Percentiles rank a stretch among this genome's conserved stretches.
These are phyloP conservation scores for Aspergillus incahuasiensis DNA, from an alignment of 495 filamentous ascomycete genomes.

Conservation along the genomic window DNA sequence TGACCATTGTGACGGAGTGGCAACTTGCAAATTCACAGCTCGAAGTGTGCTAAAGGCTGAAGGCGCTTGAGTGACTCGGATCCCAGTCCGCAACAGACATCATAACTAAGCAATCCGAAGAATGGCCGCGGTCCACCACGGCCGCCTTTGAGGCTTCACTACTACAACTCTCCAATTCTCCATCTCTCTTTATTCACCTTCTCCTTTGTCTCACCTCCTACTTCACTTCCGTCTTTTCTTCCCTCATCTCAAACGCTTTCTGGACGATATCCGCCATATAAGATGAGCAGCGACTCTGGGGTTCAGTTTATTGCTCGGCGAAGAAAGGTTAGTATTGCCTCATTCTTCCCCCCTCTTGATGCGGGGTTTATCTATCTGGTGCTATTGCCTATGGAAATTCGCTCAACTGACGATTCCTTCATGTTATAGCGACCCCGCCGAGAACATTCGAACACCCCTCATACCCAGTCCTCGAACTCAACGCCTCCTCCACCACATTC, in stretches of 20 bases:
- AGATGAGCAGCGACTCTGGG: conserved; percentile 37
- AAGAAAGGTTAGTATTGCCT: conserved; percentile 33
- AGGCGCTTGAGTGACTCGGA: conserved; percentile 7
- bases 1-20: background rate
- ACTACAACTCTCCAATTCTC: background rate
- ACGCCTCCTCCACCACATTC: background rate
- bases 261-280: background rate
- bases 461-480: conserved; percentile 13
- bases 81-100: background rate
- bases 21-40: background rate
- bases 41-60: background rate
- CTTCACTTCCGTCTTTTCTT: background rate
- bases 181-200: background rate
- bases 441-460: conserved; percentile 33
- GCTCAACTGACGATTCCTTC: background rate
- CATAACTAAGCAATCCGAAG: conserved; percentile 12
- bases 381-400: background rate
- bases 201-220: conserved; percentile 6
- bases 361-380: conserved; percentile 18
- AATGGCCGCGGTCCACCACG: conserved; percentile 10
- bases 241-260: background rate
- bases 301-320: conserved; percentile 40
- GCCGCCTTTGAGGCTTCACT: conserved; percentile 2
- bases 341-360: background rate
- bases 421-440: conserved; percentile 33